Evolutionary conservation across 208 protist species (phyloP), one percentile per base, ranked within the genome.

Genomic region (Trypanosoma platydactyli): DNA sequence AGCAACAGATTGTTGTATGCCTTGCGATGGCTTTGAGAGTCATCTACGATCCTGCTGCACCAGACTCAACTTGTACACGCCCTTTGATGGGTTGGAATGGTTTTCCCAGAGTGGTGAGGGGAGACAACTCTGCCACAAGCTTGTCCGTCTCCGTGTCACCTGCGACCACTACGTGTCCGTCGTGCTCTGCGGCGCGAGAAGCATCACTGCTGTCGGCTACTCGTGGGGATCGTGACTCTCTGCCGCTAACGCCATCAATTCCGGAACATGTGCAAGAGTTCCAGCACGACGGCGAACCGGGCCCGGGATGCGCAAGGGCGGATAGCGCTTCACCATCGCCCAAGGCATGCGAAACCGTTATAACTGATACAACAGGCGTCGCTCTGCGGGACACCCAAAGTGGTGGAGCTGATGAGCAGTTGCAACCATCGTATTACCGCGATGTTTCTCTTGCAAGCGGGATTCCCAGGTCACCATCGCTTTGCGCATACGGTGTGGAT

Each of bases 91-190:
- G 25, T 6, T 1, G 18, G 9, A 51, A 18, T 51, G n/a, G 22
- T 22, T 24, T 22, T 4, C n/a, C 18, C 33, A 12, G 11, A 56
- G 30, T 22, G 27, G 42, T 20, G 35, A 42, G 49, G 38, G 35
- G 46, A 12, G 49, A 33, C 41, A 18, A 20, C 42, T 7, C 45
- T 1, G 27, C 0, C 18, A 20, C 1, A 4, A 12, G 35, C 38
- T 48, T 65, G 40, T 72, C 67, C 30, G 58, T 72, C 15, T 65
- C 67, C 20, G n/a, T 61, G 59, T 69, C 54, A 20, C 54, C 64
- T 5, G 18, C 25, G 53, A 69, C 53, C 29, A 69, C 46, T 45
- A 4, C 41, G 3, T 46, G 16, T 5, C 59, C 59, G 13, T 64
- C 48, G 0, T 45, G 45, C 20, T 64, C 64, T 11, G n/a, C 64